Conservation (phyloP, 345 rosid species). For the Noccaea bulbosa region DNA sequence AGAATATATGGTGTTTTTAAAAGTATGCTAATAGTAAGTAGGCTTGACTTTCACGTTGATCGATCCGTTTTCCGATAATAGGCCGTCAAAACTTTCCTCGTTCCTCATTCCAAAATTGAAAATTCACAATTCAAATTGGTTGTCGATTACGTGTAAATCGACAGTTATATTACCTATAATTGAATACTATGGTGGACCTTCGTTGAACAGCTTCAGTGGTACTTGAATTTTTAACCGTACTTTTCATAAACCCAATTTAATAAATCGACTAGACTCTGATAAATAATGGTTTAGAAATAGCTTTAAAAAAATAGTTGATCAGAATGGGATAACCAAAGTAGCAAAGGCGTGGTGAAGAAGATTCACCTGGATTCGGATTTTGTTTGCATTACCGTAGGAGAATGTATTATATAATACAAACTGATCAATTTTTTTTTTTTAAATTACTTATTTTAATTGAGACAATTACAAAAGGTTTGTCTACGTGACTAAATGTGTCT, state of each 20-base stretch:
- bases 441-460: neutral
- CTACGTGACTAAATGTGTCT: constrained; percentile 25
- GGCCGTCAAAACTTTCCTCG: constrained; percentile 29
- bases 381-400: constrained; percentile 22
- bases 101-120: constrained; percentile 32
- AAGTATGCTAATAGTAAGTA: constrained; percentile 26
- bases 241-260: constrained; percentile 4
- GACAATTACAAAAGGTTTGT: constrained; percentile 30
- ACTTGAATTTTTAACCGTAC: neutral
- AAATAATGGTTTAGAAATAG: no score
- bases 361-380: constrained; percentile 38
- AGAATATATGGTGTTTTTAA: neutral
- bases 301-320: neutral
- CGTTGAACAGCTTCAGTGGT: constrained; percentile 12
- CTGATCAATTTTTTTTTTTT: neutral
- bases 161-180: no score
- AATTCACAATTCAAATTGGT: constrained; percentile 20
- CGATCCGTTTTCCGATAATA: constrained; percentile 31
- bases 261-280: neutral
- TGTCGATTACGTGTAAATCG: no score
- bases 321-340: constrained; percentile 27
- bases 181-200: neutral
- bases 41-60: constrained; percentile 46
- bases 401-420: neutral
- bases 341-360: constrained; percentile 42